phyloP scores from a whole-genome alignment of 768 basidiomycete genomes.

The Tylopilus subfusipes region DNA sequence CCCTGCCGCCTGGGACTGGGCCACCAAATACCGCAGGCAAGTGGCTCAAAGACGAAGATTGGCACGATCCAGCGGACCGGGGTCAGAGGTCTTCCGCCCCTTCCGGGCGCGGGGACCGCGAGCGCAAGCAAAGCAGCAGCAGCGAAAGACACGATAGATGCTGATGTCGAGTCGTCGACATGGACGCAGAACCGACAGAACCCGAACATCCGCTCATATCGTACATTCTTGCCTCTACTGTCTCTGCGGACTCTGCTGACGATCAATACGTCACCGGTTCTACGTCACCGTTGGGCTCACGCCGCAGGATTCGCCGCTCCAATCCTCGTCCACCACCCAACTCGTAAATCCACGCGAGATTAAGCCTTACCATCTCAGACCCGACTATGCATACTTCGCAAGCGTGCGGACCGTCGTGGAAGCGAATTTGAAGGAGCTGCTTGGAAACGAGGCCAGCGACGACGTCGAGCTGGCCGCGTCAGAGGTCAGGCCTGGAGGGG shows the following conservation, averaged over 20 bases:
- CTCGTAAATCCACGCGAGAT: too few relatives aligned
- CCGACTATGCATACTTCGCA: constrained; percentile 52
- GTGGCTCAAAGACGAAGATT: too few relatives aligned
- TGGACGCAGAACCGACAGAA: too few relatives aligned
- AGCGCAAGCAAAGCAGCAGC: background rate
- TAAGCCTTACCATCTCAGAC: constrained; percentile 32
- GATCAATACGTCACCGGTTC: background rate
- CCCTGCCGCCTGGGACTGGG: too few relatives aligned
- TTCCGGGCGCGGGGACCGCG: background rate
- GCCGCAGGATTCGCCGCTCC: too few relatives aligned
- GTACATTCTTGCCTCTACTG: too few relatives aligned
- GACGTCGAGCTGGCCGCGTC: background rate
- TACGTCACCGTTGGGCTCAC: background rate
- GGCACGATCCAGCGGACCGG: too few relatives aligned
- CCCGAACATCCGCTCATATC: too few relatives aligned
- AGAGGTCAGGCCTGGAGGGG: constrained; percentile 1
- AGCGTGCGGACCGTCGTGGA: constrained; percentile 50
- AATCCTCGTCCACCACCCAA: constrained; percentile 12
- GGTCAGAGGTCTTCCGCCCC: constrained; percentile 1
- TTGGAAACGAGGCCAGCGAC: too few relatives aligned
- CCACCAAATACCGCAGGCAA: too few relatives aligned
- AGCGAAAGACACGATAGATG: background rate
- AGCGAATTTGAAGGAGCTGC: too few relatives aligned
- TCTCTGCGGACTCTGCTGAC: too few relatives aligned
- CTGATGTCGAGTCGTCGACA: constrained; percentile 3